A percentile compares a stretch with the other conserved stretches of the same genome.
Conservation (phyloP, 441 rosid genomes). For the Viola pubescens region DNA sequence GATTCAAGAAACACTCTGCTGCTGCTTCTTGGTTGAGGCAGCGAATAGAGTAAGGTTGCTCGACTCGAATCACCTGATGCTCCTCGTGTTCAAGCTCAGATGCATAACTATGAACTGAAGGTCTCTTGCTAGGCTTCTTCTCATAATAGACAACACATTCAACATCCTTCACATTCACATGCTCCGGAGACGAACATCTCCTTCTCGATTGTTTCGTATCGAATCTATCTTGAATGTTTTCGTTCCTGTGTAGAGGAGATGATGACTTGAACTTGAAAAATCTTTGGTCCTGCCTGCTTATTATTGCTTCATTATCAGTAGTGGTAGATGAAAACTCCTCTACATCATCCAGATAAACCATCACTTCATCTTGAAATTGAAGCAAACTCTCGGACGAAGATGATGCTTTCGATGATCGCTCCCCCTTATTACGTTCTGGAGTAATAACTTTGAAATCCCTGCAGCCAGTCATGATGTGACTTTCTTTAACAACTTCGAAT, state of each 20-base stretch:
- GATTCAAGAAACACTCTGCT: conserved; percentile 24
- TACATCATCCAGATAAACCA: conserved; percentile 45
- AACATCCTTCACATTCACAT: conserved; percentile 25
- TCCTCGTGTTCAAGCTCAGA: conserved; percentile 5
- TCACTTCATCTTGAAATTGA: conserved; percentile 26
- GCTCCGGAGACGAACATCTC: conserved; percentile 29
- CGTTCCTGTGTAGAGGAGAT: conserved; percentile 9
- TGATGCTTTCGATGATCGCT: conserved; percentile 20
- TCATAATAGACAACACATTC: conserved; percentile 41
- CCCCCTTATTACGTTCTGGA: conserved; percentile 6
- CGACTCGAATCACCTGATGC: background rate
- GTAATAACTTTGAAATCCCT: background rate
- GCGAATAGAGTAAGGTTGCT: conserved; percentile 4
- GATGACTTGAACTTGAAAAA: conserved; percentile 51
- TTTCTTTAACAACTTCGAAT: conserved; percentile 18
- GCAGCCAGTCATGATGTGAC: background rate
- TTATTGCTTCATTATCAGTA: conserved; percentile 11
- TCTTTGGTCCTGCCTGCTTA: conserved; percentile 42
- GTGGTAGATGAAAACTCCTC: conserved; percentile 39
- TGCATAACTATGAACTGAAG: conserved; percentile 10
- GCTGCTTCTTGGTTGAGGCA: conserved; percentile 14
- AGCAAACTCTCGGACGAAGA: conserved; percentile 39
- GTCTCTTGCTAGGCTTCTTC: conserved; percentile 22
- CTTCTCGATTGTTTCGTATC: conserved; percentile 12
- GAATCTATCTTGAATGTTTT: conserved; percentile 1